phyloP scores from a whole-genome alignment of 371 early-diverging fungal genomes.

The Rhizomucor miehei region DNA sequence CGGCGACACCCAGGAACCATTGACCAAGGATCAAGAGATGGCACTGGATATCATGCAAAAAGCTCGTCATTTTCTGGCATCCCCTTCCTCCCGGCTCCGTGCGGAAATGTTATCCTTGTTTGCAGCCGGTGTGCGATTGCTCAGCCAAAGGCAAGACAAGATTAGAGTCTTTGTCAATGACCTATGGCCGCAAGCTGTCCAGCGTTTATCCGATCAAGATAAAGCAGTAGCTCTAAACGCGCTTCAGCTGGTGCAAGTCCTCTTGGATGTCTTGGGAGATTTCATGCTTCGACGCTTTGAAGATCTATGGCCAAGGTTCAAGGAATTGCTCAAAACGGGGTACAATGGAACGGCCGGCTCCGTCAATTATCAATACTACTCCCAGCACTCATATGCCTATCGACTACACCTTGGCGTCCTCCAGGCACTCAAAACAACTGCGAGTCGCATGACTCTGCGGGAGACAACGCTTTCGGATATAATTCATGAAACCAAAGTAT shows the following conservation, averaged over 20 bases:
- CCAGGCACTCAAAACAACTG: constrained; percentile 22
- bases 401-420: constrained; percentile 32
- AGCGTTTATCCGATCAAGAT: constrained; percentile 46
- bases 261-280: constrained; percentile 38
- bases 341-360: constrained; percentile 1
- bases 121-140: constrained; percentile 29
- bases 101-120: constrained; percentile 42
- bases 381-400: constrained; percentile 34
- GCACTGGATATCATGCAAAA: constrained; percentile 42
- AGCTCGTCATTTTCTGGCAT: constrained; percentile 46
- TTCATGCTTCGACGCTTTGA: constrained; percentile 47
- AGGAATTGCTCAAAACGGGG: constrained; percentile 16
- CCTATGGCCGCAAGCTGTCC: constrained; percentile 53
- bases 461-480: constrained; percentile 24
- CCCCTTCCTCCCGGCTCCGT: constrained; percentile 51
- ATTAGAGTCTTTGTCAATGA: constrained; percentile 49
- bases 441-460: constrained; percentile 20
- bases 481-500: constrained; percentile 22
- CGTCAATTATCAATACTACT: constrained; percentile 17
- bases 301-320: constrained; percentile 49
- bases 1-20: constrained; percentile 13
- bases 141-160: constrained; percentile 26
- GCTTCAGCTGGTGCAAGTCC: constrained; percentile 24
- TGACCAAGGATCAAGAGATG: constrained; percentile 33
- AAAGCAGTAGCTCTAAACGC: constrained; percentile 53